Base-by-base conservation (phyloP, 371 early-diverging fungal species). In the Pancytospora epiphaga region DNA sequence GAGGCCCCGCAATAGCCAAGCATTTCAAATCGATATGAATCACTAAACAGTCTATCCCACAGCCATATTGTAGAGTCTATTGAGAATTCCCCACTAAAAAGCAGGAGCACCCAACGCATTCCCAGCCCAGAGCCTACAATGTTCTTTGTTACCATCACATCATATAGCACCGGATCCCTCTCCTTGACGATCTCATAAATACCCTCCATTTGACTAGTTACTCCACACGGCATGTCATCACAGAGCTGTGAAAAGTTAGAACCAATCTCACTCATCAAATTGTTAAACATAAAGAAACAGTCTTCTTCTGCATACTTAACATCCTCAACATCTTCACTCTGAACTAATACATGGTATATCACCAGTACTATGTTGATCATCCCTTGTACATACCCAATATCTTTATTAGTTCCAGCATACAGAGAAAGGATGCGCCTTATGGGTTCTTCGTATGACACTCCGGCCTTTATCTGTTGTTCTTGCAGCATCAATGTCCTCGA, bases 361-460 rank as follows among this genome's bases (percentile, higher is more conserved):
- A 72, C 64, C 29, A 71, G 32, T n/a, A 78, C 34, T n/a, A 83
- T 19, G 36, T 69, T 50, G 50, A 79, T 70, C 80, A 81, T 81
- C 54, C 83, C 83, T 62, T 83, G 83, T 0, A 81, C 77, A 70
- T 83, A 83, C n/a, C 77, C 79, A 39, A 83, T 74, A 15, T 72
- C 52, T 30, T 60, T 57, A 56, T 80, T 81, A 4, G 74, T 72
- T 3, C 51, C 33, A 37, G 69, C 65, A 60, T 58, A 81, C 19
- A 63, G 58, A 30, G 56, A 52, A 3, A 83, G 61, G 58, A 81
- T 78, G 40, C 73, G 58, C 49, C 56, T 70, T 29, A 83, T 66
- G 18, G 69, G n/a, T 19, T 57, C 61, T 33, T 22, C 50, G 50
- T 65, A 65, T 34, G 3, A 12, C 4, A 3, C 3, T 37, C 9